Percentiles rank a stretch among this genome's conserved stretches.
phyloP scores from a whole-genome alignment of 805 yeast genomes.

The Teunomyces stri region DNA sequence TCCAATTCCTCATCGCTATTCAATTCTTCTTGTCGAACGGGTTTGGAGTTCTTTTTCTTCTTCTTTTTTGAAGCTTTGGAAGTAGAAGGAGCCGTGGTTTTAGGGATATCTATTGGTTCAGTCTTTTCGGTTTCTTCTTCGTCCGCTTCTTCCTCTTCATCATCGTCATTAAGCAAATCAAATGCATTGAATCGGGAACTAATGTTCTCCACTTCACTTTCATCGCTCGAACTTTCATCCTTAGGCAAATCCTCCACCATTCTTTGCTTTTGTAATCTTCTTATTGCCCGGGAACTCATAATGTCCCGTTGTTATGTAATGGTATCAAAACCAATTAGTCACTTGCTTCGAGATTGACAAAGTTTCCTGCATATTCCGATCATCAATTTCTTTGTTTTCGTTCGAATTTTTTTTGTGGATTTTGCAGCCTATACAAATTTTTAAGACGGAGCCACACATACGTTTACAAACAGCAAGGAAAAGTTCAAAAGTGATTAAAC shows the following conservation, averaged over 20 bases:
- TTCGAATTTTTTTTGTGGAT: not conserved
- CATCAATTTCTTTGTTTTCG: not conserved
- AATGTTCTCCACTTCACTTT: constrained; percentile 13
- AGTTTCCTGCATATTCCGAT: not conserved
- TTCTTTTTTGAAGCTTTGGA: constrained; percentile 23
- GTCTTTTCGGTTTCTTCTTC: constrained; percentile 18
- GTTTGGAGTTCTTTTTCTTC: constrained; percentile 10
- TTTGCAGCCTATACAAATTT: not conserved
- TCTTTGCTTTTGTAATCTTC: constrained; percentile 22
- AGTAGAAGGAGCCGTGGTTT: constrained; percentile 11
- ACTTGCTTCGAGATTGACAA: not conserved
- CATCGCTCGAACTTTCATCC: constrained; percentile 11
- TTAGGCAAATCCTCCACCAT: constrained; percentile 12
- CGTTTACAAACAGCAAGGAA: not conserved
- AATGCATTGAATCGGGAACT: constrained; percentile 40
- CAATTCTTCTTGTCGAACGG: constrained; percentile 11
- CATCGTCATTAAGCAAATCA: constrained; percentile 39
- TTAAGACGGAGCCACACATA: not conserved
- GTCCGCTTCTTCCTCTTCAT: constrained; percentile 17
- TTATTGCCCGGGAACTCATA: constrained; percentile 28
- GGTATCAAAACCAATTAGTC: not conserved
- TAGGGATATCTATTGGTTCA: constrained; percentile 14
- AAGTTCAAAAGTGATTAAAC: too few species aligned
- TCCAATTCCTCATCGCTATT: constrained; percentile 62
- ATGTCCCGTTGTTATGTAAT: not conserved